phyloP scores from a whole-genome alignment of 1,284 basidiomycete species.

The Trametes versicolor region DNA sequence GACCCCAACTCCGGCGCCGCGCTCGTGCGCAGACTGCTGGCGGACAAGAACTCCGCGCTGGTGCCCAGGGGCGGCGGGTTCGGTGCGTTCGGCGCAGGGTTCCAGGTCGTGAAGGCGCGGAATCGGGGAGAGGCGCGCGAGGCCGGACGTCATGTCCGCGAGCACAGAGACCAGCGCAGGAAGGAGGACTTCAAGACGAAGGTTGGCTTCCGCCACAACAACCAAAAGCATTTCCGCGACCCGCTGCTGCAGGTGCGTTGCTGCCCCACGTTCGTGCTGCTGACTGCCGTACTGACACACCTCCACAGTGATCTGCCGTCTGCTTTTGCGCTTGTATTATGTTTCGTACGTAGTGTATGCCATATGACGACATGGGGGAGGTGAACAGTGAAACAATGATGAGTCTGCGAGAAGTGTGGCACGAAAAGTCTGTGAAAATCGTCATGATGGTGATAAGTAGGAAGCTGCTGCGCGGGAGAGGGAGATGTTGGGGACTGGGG shows the following conservation, averaged over 20 bases:
- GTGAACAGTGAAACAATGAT: slow-evolving; percentile 33
- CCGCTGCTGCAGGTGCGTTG: slow-evolving; percentile 48
- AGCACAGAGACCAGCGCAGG: slow-evolving; percentile 85
- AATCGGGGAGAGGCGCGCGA: slow-evolving; percentile 95
- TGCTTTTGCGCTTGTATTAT: slow-evolving; percentile 29
- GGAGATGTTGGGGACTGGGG: not conserved
- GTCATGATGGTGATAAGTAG: slow-evolving; percentile 10
- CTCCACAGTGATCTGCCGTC: slow-evolving; percentile 14
- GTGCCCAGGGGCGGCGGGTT: slow-evolving; percentile 88
- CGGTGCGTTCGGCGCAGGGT: slow-evolving; percentile 85
- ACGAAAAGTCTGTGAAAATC: slow-evolving; percentile 18
- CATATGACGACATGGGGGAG: slow-evolving; percentile 25
- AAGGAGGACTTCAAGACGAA: slow-evolving; percentile 89
- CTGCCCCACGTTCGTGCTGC: not conserved
- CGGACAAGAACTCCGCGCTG: slow-evolving; percentile 84
- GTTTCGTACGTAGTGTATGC: slow-evolving; percentile 33
- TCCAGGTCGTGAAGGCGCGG: slow-evolving; percentile 88
- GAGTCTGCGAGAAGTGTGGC: slow-evolving; percentile 38
- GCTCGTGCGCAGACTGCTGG: slow-evolving; percentile 76
- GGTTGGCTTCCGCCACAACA: slow-evolving; percentile 82
- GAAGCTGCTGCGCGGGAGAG: slow-evolving; percentile 3
- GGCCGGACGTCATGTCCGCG: slow-evolving; percentile 88
- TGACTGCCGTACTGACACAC: slow-evolving; percentile 2
- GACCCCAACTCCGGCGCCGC: slow-evolving; percentile 79
- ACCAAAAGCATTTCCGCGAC: slow-evolving; percentile 88